Conservation (phyloP, 805 yeast genomes). For the Sugiyamaella qingdaonensis region DNA sequence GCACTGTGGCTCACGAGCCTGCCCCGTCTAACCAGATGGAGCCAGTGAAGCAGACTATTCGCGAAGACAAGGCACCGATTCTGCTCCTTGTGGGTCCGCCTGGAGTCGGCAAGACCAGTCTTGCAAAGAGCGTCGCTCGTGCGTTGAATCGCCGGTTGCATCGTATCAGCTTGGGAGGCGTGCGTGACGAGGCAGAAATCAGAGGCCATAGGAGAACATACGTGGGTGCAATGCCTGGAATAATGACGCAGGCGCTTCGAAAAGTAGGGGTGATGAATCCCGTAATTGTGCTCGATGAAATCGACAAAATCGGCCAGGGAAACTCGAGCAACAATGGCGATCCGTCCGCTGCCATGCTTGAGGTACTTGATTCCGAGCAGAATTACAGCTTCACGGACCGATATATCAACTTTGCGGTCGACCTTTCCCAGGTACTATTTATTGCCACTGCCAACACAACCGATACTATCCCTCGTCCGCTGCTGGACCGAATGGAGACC, state of each 20-base stretch:
- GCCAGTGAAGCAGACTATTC: slow-evolving; percentile 1
- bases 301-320: slow-evolving; percentile 66
- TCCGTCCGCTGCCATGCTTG: slow-evolving; percentile 84
- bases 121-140: slow-evolving; percentile 75
- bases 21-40: neutral
- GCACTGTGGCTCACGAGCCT: neutral
- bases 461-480: slow-evolving; percentile 65
- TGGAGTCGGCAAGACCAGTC: slow-evolving; percentile 87
- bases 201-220: slow-evolving; percentile 89
- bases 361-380: slow-evolving; percentile 88
- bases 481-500: slow-evolving; percentile 79
- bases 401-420: slow-evolving; percentile 80
- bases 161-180: slow-evolving; percentile 80
- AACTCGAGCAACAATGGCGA: slow-evolving; percentile 64
- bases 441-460: slow-evolving; percentile 84
- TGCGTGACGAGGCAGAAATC: slow-evolving; percentile 83
- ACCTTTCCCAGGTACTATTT: slow-evolving; percentile 73
- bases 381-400: slow-evolving; percentile 74
- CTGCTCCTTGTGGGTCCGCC: slow-evolving; percentile 86
- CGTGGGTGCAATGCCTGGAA: slow-evolving; percentile 90
- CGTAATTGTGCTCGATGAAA: slow-evolving; percentile 76
- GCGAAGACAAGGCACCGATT: slow-evolving; percentile 56
- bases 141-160: slow-evolving; percentile 73
- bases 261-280: slow-evolving; percentile 78
- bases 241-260: slow-evolving; percentile 69